Percentiles rank a stretch among this genome's conserved stretches.
These are phyloP conservation scores for Scorias spongiosa DNA, from an alignment of 2,329 filamentous ascomycete genomes.

Conservation along the genomic window DNA sequence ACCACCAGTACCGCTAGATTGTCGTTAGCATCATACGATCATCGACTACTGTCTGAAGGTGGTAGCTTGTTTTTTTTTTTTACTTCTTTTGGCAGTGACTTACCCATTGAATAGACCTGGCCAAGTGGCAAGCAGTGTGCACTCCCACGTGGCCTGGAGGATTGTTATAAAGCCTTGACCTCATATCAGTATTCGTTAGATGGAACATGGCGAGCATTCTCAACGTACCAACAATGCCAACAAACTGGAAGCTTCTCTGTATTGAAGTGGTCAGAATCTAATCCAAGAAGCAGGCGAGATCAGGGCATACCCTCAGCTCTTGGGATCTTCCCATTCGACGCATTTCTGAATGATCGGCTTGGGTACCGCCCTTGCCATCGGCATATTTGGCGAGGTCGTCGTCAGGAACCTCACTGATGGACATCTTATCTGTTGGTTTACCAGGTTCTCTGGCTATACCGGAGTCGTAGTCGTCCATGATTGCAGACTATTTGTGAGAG, in stretches of 20 bases:
- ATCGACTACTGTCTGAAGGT: not conserved
- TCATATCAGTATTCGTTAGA: not conserved
- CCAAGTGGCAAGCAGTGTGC: slow-evolving; percentile 23
- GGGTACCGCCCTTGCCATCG: slow-evolving; percentile 15
- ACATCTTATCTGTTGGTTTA: slow-evolving; percentile 11
- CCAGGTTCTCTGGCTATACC: not conserved
- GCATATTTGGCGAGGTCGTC: slow-evolving; percentile 6
- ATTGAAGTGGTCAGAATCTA: too few relatives aligned
- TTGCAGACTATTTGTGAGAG: not conserved
- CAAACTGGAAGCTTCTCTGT: slow-evolving; percentile 34
- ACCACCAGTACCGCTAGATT: slow-evolving; percentile 11
- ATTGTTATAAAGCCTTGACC: slow-evolving; percentile 34
- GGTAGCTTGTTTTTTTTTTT: too few relatives aligned
- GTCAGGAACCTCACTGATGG: slow-evolving; percentile 10
- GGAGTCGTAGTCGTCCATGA: too few relatives aligned
- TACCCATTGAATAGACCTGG: slow-evolving; percentile 15
- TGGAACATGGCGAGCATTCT: too few relatives aligned
- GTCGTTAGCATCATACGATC: not conserved
- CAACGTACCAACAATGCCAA: slow-evolving; percentile 27
- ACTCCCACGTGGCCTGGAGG: slow-evolving; percentile 41
- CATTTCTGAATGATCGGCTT: slow-evolving; percentile 30
- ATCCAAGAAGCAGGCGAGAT: not conserved
- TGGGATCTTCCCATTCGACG: slow-evolving; percentile 36
- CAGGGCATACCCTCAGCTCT: slow-evolving; percentile 26
- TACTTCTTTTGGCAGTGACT: not conserved